These are phyloP conservation scores for Pyricularia pennisetigena DNA, from an alignment of 2,329 filamentous ascomycete genomes.

Conservation along the genomic window DNA sequence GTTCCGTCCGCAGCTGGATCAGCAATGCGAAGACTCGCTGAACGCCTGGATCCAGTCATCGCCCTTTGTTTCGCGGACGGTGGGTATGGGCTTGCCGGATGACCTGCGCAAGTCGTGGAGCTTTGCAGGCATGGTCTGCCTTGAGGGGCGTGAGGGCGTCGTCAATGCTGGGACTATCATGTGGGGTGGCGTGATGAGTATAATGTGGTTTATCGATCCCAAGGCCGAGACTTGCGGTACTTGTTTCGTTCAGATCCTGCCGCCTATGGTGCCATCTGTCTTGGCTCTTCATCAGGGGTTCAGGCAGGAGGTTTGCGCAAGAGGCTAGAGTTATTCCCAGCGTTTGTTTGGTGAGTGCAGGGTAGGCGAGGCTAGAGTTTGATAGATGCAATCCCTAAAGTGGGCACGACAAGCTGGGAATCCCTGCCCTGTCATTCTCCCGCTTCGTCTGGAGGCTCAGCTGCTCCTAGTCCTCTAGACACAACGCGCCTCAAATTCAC, in stretches of 20 bases:
- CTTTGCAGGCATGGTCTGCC: neutral
- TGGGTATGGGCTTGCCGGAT: neutral
- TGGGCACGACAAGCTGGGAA: too few species aligned
- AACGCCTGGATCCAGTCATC: neutral
- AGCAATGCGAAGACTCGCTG: neutral
- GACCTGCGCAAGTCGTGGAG: neutral
- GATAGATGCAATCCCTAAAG: neutral
- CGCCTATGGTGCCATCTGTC: neutral
- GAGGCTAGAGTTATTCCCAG: neutral
- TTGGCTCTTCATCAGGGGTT: neutral
- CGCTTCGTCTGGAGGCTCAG: neutral
- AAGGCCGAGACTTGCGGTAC: neutral
- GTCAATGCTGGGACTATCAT: neutral
- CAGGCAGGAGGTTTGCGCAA: neutral
- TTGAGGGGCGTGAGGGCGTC: neutral
- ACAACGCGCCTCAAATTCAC: neutral
- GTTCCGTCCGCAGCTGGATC: constrained; percentile 26
- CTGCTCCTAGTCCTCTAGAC: neutral
- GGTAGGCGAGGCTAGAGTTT: neutral
- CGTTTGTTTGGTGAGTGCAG: neutral
- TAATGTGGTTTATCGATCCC: neutral
- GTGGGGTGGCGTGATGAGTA: neutral
- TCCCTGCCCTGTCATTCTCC: neutral
- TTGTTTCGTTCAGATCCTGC: neutral
- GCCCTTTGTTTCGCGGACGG: neutral